phyloP scores from a whole-genome alignment of 441 rosid genomes.

The Syzygium malaccense region DNA sequence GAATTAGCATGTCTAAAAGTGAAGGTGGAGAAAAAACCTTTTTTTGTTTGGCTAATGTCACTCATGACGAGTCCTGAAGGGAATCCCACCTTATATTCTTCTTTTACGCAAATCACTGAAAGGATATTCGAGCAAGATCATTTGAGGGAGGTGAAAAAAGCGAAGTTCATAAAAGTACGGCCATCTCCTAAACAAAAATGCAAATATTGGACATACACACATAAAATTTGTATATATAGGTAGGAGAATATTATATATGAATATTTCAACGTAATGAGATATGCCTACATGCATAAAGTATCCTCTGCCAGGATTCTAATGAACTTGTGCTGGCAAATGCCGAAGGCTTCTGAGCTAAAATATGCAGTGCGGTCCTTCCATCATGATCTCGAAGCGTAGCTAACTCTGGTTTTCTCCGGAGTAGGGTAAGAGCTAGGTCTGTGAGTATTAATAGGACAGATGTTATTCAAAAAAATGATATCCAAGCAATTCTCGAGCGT shows the following conservation, averaged over 20 bases:
- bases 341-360: conserved; percentile 32
- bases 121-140: not conserved
- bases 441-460: not conserved
- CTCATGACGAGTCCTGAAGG: not conserved
- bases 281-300: conserved; percentile 21
- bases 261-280: not conserved
- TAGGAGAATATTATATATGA: not conserved
- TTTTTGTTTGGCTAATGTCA: not conserved
- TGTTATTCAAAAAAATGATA: not conserved
- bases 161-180: not conserved
- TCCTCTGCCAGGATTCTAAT: conserved; percentile 19
- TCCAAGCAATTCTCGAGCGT: not conserved
- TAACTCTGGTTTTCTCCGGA: conserved; percentile 20
- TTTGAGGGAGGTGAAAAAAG: not conserved
- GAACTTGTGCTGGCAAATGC: conserved; percentile 18
- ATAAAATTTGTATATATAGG: not conserved
- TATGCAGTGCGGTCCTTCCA: conserved; percentile 40
- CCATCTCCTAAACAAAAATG: not conserved
- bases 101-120: not conserved
- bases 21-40: not conserved
- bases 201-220: not conserved
- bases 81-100: not conserved
- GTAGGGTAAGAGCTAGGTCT: conserved; percentile 25
- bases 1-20: not conserved
- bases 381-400: conserved; percentile 23